Evolutionary conservation across 2,329 filamentous ascomycete genomes (phyloP), one percentile per base, ranked within the genome.

Genomic region (Onygena corvina): DNA sequence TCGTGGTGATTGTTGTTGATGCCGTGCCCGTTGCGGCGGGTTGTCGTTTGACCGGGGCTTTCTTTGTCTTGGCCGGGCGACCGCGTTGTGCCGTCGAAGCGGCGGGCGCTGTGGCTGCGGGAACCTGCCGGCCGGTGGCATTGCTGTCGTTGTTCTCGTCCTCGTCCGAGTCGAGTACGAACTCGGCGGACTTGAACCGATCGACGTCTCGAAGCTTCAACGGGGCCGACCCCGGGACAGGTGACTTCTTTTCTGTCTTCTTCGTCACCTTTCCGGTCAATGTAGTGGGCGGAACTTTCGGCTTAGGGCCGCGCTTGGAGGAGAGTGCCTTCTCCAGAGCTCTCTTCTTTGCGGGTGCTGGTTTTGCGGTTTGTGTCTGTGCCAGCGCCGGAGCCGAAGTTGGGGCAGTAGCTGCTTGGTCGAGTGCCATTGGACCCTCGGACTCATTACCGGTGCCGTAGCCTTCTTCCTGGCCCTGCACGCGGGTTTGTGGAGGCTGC

Each of bases 151-250:
- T 58, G 54, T 70, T 65, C 31, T 70, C 71, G 42, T 67, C 65
- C 40, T 73, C 70, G 42, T 73, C 71, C 1, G 75, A 76, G 56
- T 74, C 72, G 49, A 73, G 67, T 18, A 77, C 71, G 47, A 71
- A 69, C 58, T 76, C 74, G 1, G 71, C 69, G 6, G 74, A 77
- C 58, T 76, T 76, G 62, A 73, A 68, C 56, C 74, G 70, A 18
- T 30, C 42, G 44, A 59, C 60, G 44, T 69, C 68, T 23, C 60
- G 53, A 52, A 68, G 68, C 18, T 47, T 34, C 7, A 27, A 20
- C 4, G 30, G 25, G 6, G 30, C 31, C 2, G 46, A 21, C n/a
- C 63, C 53, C 16, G 59, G 23, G 11, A 46, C 30, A 25, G 30
- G 46, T 18, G 29, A 33, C 29, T 50, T 53, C 48, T 61, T 52